Evolutionary conservation across 2,329 filamentous ascomycete species (phyloP).

Genomic region (Lecanicillium sp.): DNA sequence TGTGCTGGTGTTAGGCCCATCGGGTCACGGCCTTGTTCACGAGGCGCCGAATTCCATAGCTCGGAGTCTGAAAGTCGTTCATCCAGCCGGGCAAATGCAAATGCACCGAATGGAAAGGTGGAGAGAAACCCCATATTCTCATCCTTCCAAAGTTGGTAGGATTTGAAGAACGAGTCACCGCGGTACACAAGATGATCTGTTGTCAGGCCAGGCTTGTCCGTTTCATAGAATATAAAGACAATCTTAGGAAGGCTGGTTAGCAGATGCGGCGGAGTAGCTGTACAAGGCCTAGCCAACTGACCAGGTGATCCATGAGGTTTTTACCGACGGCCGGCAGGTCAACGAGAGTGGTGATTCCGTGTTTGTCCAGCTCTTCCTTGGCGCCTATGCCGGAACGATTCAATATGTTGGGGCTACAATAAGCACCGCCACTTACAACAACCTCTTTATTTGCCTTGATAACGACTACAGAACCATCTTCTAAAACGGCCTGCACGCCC

Average conservation of each 20-base stretch:
- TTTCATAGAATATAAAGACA: constrained; percentile 54
- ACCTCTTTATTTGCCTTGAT: constrained; percentile 28
- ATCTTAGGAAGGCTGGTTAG: constrained; percentile 25
- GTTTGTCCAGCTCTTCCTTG: constrained; percentile 29
- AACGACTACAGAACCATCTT: constrained; percentile 30
- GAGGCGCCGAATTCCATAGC: constrained; percentile 43
- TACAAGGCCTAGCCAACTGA: constrained; percentile 7
- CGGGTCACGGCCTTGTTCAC: constrained; percentile 45
- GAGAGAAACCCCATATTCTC: constrained; percentile 50
- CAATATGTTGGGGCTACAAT: constrained; percentile 42
- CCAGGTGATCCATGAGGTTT: constrained; percentile 41
- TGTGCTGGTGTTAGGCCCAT: constrained; percentile 51
- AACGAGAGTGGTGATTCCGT: constrained; percentile 31
- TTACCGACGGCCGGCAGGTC: constrained; percentile 40
- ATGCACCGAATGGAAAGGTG: constrained; percentile 54
- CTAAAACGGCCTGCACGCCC: constrained; percentile 31
- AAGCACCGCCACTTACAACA: constrained; percentile 37
- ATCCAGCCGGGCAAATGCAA: constrained; percentile 54
- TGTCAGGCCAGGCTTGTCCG: constrained; percentile 40
- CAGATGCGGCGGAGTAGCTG: constrained; percentile 2
- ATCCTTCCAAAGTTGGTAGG: constrained; percentile 47
- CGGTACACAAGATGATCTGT: constrained; percentile 48
- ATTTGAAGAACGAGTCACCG: constrained; percentile 38
- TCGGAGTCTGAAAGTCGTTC: constrained; percentile 45
- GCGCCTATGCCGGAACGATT: constrained; percentile 45